These are phyloP conservation scores for Pseudoscleropodium purum DNA, from an alignment of 225 moss, liverwort and hornwort genomes.

Conservation along the genomic window DNA sequence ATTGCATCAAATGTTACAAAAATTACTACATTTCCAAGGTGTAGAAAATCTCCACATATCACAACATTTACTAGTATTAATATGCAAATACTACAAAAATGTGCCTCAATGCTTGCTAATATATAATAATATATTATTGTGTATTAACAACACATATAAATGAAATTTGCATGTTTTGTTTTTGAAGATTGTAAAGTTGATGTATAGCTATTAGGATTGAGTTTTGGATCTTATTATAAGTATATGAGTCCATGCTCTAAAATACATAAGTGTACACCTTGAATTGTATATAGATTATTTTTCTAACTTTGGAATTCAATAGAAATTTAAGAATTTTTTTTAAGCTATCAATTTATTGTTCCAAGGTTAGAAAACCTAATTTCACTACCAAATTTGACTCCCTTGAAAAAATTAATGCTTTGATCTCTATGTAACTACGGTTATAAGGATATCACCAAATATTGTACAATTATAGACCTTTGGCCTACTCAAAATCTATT, in stretches of 20 bases:
- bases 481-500: neutral
- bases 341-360: neutral
- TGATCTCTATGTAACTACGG: rapidly evolving
- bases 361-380: neutral
- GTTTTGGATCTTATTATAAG: neutral
- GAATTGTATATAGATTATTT: neutral
- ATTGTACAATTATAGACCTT: neutral
- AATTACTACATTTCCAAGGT: neutral
- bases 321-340: neutral
- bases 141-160: neutral
- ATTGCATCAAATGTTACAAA: neutral
- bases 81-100: neutral
- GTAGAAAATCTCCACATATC: neutral
- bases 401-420: neutral
- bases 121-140: no score
- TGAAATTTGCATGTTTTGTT: neutral
- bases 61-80: neutral
- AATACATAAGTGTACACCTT: neutral
- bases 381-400: neutral
- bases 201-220: neutral
- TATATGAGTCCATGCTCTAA: neutral
- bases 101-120: neutral
- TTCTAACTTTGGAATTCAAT: neutral
- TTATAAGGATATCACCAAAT: neutral
- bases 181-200: neutral